Conservation (phyloP, 2,329 filamentous ascomycete species). For the Lasiodiplodia hormozganensis region DNA sequence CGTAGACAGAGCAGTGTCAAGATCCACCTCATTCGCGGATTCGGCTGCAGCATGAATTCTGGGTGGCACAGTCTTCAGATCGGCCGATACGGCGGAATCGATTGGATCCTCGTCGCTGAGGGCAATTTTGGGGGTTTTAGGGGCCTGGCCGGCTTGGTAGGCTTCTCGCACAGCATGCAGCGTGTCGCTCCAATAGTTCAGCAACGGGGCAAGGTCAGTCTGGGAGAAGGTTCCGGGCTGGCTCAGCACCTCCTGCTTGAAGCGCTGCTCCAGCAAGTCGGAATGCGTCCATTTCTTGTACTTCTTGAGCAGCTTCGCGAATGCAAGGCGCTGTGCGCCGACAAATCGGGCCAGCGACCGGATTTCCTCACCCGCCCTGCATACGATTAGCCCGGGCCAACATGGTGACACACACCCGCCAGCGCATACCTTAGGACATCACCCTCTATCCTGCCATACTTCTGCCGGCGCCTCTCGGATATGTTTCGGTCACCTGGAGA, state of each 20-base stretch:
- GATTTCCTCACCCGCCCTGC: constrained; percentile 73
- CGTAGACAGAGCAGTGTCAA: constrained; percentile 58
- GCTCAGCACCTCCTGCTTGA: constrained; percentile 70
- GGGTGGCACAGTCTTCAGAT: constrained; percentile 28
- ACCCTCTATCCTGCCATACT: constrained; percentile 58
- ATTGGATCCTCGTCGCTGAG: constrained; percentile 20
- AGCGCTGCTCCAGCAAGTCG: constrained; percentile 66
- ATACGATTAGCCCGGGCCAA: neutral
- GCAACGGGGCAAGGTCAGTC: constrained; percentile 64
- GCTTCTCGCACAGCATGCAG: constrained; percentile 53
- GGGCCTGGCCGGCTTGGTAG: constrained; percentile 45
- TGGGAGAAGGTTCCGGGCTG: constrained; percentile 75
- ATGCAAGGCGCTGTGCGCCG: constrained; percentile 75
- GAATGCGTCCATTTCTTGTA: constrained; percentile 89
- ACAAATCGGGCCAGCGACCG: constrained; percentile 74
- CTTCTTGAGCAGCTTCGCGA: constrained; percentile 85
- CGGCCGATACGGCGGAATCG: constrained; percentile 20
- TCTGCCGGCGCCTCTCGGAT: constrained; percentile 55
- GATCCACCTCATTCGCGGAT: constrained; percentile 51
- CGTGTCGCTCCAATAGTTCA: constrained; percentile 57
- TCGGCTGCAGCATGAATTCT: constrained; percentile 50
- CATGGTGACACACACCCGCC: constrained; percentile 31
- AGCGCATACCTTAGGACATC: constrained; percentile 53
- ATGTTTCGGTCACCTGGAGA: constrained; percentile 37
- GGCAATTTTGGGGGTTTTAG: constrained; percentile 27